Evolutionary conservation across 2,329 filamentous ascomycete species (phyloP).

Genomic region (Cadophora luteo-olivacea): DNA sequence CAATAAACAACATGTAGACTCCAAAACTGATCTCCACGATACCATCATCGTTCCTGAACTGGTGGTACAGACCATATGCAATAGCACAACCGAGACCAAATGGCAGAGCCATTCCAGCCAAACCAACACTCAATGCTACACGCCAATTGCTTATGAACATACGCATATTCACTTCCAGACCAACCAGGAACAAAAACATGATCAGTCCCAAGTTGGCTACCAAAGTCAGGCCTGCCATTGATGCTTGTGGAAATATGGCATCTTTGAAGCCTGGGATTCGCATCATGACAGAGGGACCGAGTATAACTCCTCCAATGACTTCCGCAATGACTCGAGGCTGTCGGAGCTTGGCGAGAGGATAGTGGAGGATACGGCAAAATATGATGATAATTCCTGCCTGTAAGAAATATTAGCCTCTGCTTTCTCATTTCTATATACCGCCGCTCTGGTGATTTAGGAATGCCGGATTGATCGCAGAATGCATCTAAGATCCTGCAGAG

Average conservation of each 20-base stretch:
- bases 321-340: conserved; percentile 86
- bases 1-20: conserved; percentile 79
- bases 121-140: conserved; percentile 76
- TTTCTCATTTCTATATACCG: not conserved
- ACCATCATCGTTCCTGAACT: conserved; percentile 61
- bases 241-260: conserved; percentile 77
- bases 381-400: conserved; percentile 76
- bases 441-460: not conserved
- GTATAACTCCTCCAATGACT: conserved; percentile 82
- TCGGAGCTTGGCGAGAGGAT: conserved; percentile 75
- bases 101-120: conserved; percentile 80
- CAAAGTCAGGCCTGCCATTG: conserved; percentile 76
- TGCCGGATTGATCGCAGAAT: not conserved
- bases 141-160: conserved; percentile 82
- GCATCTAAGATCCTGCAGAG: conserved; percentile 3
- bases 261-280: conserved; percentile 79
- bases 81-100: conserved; percentile 84
- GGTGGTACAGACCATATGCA: conserved; percentile 79
- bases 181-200: conserved; percentile 86
- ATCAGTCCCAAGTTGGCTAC: conserved; percentile 85
- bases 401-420: conserved; percentile 24
- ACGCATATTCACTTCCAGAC: conserved; percentile 83
- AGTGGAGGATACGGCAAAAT: conserved; percentile 77
- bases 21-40: conserved; percentile 65
- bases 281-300: conserved; percentile 89